These are phyloP conservation scores for Zea luxurians DNA, from an alignment of 176 grass and related monocot genomes.

Conservation along the genomic window DNA sequence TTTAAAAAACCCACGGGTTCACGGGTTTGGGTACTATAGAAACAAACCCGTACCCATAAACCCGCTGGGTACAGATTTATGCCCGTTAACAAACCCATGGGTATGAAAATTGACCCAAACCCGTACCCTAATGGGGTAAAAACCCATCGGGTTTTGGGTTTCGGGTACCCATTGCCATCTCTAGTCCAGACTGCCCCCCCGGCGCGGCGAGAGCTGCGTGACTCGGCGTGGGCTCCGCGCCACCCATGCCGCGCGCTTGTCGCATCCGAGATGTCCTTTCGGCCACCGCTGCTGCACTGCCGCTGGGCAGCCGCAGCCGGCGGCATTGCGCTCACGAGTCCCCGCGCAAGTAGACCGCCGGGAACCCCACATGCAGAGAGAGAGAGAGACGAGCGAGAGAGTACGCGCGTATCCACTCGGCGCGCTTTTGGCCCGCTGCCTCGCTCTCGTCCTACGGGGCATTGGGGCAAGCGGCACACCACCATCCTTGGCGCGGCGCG, in stretches of 20 bases:
- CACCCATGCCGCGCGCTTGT: slow-evolving; percentile 20
- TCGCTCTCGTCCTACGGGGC: not conserved
- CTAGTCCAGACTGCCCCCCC: not conserved
- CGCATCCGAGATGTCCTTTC: not conserved
- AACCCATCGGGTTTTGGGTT: too few species aligned
- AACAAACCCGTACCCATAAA: too few species aligned
- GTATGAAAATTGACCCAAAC: too few species aligned
- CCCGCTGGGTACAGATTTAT: too few species aligned
- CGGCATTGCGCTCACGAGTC: slow-evolving; percentile 25
- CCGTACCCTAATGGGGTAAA: too few species aligned
- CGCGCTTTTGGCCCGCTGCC: slow-evolving; percentile 20
- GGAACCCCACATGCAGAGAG: too few species aligned
- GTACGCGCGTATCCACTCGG: not conserved
- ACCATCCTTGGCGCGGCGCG: slow-evolving; percentile 8
- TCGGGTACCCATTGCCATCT: too few species aligned
- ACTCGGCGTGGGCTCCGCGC: not conserved
- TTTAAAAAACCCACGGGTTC: too few species aligned
- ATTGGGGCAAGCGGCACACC: not conserved
- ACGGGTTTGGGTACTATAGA: too few species aligned
- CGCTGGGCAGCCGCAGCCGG: not conserved
- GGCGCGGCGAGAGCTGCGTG: not conserved
- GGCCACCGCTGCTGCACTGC: not conserved
- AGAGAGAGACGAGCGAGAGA: not conserved
- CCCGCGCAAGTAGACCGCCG: not conserved
- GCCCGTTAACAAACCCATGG: too few species aligned